Evolutionary conservation across 2,329 filamentous ascomycete species (phyloP).

Genomic region (Ascochyta clinopodiicola): DNA sequence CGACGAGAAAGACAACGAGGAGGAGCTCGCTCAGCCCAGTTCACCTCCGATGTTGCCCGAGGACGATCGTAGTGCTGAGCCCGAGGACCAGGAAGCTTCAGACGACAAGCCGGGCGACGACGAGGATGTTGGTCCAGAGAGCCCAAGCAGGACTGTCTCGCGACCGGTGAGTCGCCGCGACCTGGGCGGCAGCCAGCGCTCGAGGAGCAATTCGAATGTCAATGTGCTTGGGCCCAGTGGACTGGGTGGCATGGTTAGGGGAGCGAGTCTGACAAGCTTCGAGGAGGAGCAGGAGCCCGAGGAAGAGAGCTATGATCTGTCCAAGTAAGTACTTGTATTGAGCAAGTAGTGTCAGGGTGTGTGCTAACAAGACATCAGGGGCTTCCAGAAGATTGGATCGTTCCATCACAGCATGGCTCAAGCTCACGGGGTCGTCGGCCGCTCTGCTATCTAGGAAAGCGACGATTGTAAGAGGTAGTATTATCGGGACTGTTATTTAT

Average conservation of each 20-base stretch:
- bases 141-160: conserved; percentile 44
- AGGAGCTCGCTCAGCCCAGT: conserved; percentile 42
- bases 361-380: conserved; percentile 44
- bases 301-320: conserved; percentile 57
- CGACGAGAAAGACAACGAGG: conserved; percentile 42
- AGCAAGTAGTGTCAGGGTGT: background rate
- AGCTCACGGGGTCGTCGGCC: conserved; percentile 35
- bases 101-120: conserved; percentile 43
- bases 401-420: conserved; percentile 51
- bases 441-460: conserved; percentile 16
- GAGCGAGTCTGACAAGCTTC: conserved; percentile 44
- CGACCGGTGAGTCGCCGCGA: conserved; percentile 46
- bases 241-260: conserved; percentile 44
- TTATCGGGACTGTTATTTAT: background rate
- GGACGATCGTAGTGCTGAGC: conserved; percentile 32
- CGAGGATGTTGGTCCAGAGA: conserved; percentile 43
- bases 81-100: conserved; percentile 39
- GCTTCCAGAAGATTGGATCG: conserved; percentile 58
- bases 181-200: conserved; percentile 31
- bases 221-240: conserved; percentile 29
- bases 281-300: conserved; percentile 52
- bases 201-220: conserved; percentile 42
- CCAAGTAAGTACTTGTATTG: conserved; percentile 51
- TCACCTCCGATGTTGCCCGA: conserved; percentile 42
- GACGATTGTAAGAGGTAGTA: background rate